Base-by-base conservation (phyloP, 208 protist genomes). In the Leishmania mexicana region DNA sequence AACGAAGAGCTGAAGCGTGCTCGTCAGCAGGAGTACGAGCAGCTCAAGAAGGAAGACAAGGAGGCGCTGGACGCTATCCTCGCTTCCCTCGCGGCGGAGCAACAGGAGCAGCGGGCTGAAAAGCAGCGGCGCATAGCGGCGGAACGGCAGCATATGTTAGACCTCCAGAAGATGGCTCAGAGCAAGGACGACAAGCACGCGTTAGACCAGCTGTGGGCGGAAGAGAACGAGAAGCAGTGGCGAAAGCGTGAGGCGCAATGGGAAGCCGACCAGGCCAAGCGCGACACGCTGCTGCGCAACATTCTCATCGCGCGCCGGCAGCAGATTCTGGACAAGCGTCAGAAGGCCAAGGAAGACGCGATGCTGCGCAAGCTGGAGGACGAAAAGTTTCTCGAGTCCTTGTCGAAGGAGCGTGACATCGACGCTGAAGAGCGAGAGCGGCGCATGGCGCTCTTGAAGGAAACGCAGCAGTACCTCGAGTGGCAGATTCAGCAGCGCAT, bases 211-310 rank as follows among this genome's bases (percentile, higher is more conserved):
- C 79, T 97, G 53, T 97, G 94, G 93, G 89, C 91, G 70, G 92
- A 96, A 85, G 94, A 88, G 42, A 96, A 90, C 81, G 86, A 91
- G 58, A 89, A 90, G 78, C 83, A 96, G 85, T 97, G 94, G 94
- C 92, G 65, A 77, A 94, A 93, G 82, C 93, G 93, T 35, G 93
- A 97, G 88, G 84, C 83, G 21, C 85, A 88, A 68, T 97, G 94
- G 93, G 71, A 85, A 24, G 89, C 88, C 24, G 90, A 96, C 3
- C 85, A 92, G 85, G 76, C 85, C 21, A 88, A 86, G 82, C 92
- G 94, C 17, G 85, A 96, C 51, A 47, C 77, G 17, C 83, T 96
- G 0, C 76, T 96, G 38, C 91, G 89, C 74, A 95, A 85, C 78
- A 88, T 97, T 42, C 87, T 97, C 57, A 91, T 92, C 42, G 87